phyloP scores from a whole-genome alignment of 352 stramenopile genomes.

The Phytophthora crassamura region DNA sequence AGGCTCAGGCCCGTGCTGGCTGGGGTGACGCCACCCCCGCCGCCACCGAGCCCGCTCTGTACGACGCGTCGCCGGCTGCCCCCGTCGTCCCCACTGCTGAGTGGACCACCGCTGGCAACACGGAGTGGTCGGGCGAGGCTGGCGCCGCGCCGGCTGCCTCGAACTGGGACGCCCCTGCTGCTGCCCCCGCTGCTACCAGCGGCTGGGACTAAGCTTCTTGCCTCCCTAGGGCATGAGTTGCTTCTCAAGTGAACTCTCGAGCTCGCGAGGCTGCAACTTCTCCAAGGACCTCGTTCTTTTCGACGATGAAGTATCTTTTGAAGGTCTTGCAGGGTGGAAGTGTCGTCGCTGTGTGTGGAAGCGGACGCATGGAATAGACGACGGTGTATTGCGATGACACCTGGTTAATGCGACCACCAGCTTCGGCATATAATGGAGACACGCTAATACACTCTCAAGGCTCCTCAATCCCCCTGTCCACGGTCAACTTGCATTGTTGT shows the following conservation, averaged over 20 bases:
- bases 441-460: constrained; percentile 35
- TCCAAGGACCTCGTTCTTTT: constrained; percentile 40
- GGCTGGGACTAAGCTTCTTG: constrained; percentile 83
- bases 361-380: constrained; percentile 92
- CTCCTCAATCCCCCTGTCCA: constrained; percentile 1
- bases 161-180: constrained; percentile 60
- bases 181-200: constrained; percentile 51
- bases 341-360: constrained; percentile 21
- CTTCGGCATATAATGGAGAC: constrained; percentile 28
- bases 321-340: constrained; percentile 11
- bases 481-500: neutral
- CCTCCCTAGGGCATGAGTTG: constrained; percentile 23
- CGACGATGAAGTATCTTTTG: constrained; percentile 29
- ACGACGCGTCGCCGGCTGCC: constrained; percentile 54
- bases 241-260: constrained; percentile 10
- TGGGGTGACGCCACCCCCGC: constrained; percentile 74
- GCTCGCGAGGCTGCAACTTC: constrained; percentile 19
- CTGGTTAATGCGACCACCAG: constrained; percentile 89
- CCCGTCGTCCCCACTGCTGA: constrained; percentile 63
- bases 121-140: constrained; percentile 85
- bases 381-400: constrained; percentile 94
- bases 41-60: constrained; percentile 61
- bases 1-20: constrained; percentile 67
- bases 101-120: constrained; percentile 68
- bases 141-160: constrained; percentile 47